Percentiles rank a stretch among this genome's conserved stretches.
These are phyloP conservation scores for Aspergillus sp. DNA, from an alignment of 2,329 filamentous ascomycete genomes.

Conservation along the genomic window DNA sequence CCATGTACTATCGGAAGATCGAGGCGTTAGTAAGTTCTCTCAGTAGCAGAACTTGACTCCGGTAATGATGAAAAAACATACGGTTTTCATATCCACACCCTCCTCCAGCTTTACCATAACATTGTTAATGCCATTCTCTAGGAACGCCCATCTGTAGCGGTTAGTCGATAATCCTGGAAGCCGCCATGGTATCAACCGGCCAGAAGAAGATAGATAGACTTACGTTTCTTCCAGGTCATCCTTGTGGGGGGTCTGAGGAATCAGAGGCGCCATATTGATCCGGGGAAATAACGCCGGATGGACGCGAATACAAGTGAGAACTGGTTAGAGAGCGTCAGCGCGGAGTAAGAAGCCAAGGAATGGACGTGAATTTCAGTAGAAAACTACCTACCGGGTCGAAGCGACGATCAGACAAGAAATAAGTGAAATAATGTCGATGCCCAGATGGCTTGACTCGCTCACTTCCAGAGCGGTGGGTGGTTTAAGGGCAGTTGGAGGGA, in stretches of 20 bases:
- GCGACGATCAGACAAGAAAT: neutral
- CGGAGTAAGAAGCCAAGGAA: neutral
- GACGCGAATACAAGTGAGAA: neutral
- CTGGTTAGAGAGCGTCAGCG: neutral
- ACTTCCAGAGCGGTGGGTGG: slow-evolving; percentile 9
- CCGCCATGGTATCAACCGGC: neutral
- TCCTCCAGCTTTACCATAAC: slow-evolving; percentile 92
- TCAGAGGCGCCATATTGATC: slow-evolving; percentile 36
- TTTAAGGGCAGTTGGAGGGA: neutral
- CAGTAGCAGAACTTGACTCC: slow-evolving; percentile 8
- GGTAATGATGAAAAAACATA: slow-evolving; percentile 43
- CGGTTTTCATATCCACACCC: slow-evolving; percentile 89
- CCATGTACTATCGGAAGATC: slow-evolving; percentile 71
- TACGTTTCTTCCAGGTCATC: slow-evolving; percentile 63
- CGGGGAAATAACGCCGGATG: neutral
- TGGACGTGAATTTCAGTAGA: too few species aligned
- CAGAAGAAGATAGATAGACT: slow-evolving; percentile 31
- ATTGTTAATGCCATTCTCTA: slow-evolving; percentile 82
- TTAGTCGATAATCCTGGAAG: slow-evolving; percentile 17
- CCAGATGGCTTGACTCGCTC: neutral
- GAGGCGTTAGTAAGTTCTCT: slow-evolving; percentile 8
- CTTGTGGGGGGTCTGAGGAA: slow-evolving; percentile 52
- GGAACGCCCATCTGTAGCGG: slow-evolving; percentile 74
- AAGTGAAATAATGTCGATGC: neutral
- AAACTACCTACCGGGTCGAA: neutral